Conservation (phyloP, 805 yeast species). For the Dipodascus geniculatus region DNA sequence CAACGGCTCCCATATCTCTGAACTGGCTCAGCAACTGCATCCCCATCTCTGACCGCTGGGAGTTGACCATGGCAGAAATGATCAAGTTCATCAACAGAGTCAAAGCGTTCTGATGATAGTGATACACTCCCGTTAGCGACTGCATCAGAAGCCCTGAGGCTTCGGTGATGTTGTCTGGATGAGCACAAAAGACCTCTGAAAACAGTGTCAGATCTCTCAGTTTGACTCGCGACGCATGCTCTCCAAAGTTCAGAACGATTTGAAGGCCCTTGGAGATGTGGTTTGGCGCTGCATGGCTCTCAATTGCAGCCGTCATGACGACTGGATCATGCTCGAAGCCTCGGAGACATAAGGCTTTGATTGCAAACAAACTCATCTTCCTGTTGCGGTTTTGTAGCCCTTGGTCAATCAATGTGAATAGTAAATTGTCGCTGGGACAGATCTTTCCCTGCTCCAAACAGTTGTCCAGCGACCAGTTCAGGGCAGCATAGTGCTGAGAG, state of each 20-base stretch:
- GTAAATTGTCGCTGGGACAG: not conserved
- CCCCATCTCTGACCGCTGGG: not conserved
- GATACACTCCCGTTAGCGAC: not conserved
- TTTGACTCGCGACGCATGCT: not conserved
- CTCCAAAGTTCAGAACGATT: not conserved
- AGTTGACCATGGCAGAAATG: not conserved
- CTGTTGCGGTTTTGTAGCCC: not conserved
- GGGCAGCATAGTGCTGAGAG: constrained; percentile 13
- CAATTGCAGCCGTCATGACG: not conserved
- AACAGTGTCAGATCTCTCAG: not conserved
- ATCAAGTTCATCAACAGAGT: not conserved
- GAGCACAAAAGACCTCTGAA: not conserved
- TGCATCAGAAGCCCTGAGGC: not conserved
- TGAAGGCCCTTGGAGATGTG: not conserved
- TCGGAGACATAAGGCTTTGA: not conserved
- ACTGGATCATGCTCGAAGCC: not conserved
- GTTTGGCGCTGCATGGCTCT: not conserved
- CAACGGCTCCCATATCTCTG: not conserved
- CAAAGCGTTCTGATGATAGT: not conserved
- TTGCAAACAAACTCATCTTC: not conserved
- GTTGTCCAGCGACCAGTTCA: constrained; percentile 18
- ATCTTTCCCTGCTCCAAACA: not conserved
- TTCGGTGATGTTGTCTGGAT: not conserved
- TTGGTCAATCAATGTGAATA: not conserved
- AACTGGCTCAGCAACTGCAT: not conserved